Percentiles rank a stretch among this genome's conserved stretches.
Conservation (phyloP, 345 rosid species). For the Litchi chinensis region DNA sequence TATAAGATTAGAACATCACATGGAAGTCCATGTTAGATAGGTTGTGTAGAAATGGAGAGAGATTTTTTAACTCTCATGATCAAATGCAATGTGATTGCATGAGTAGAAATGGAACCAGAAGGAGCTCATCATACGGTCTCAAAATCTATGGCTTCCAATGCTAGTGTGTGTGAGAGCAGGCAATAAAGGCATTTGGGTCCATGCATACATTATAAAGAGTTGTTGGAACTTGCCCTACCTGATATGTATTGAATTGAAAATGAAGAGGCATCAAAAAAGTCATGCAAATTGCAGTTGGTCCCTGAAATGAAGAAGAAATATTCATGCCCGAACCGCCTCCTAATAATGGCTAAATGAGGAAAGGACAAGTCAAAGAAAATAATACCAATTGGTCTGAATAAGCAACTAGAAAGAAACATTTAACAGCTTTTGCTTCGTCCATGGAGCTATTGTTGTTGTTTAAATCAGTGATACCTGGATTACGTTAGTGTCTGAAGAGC, state of each 20-base stretch:
- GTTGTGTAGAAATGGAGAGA: slow-evolving; percentile 22
- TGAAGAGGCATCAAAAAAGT: not conserved
- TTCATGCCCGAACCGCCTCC: not conserved
- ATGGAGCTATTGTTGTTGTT: not conserved
- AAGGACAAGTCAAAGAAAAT: not conserved
- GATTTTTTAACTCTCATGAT: not conserved
- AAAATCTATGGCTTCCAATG: not conserved
- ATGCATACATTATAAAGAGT: not conserved
- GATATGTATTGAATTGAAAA: not conserved
- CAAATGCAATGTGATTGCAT: not conserved
- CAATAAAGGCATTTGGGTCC: slow-evolving; percentile 12
- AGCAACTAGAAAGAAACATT: not conserved
- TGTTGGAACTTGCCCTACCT: slow-evolving; percentile 1
- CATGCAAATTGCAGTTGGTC: no score
- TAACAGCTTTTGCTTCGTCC: not conserved
- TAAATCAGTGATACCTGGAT: not conserved
- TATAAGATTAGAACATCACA: slow-evolving; percentile 16
- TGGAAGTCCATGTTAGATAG: slow-evolving; percentile 37
- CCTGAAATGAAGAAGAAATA: not conserved
- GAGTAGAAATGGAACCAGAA: not conserved
- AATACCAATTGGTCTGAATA: not conserved
- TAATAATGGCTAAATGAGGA: not conserved
- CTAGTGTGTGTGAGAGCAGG: not conserved
- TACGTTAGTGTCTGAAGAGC: not conserved
- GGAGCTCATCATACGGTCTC: not conserved